phyloP scores from a whole-genome alignment of 1,284 basidiomycete genomes.

The Cutaneotrichosporon sp. region DNA sequence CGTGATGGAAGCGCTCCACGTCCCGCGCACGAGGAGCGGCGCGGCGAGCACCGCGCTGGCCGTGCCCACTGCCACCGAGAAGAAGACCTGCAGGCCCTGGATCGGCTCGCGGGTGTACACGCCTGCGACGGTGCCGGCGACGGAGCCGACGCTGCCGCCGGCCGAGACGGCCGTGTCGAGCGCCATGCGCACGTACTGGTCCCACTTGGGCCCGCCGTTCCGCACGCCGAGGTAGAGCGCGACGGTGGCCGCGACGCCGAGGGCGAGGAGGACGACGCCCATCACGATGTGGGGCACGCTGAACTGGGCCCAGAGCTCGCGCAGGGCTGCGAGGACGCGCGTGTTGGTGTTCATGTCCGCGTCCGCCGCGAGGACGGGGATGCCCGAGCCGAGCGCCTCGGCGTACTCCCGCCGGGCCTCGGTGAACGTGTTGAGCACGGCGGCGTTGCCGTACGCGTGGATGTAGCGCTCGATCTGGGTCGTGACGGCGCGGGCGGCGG shows the following conservation, averaged over 20 bases:
- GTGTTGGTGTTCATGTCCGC: conserved; percentile 60
- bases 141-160: conserved; percentile 27
- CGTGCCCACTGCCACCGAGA: conserved; percentile 31
- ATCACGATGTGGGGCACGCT: conserved; percentile 73
- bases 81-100: conserved; percentile 54
- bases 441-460: conserved; percentile 71
- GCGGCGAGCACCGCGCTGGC: conserved; percentile 43
- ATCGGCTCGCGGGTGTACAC: conserved; percentile 54
- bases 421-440: conserved; percentile 59
- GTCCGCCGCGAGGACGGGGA: conserved; percentile 26
- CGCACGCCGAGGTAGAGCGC: conserved; percentile 51
- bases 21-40: conserved; percentile 22
- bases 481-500: conserved; percentile 72
- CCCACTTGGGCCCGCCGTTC: conserved; percentile 46
- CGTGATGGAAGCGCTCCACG: conserved; percentile 12
- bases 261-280: conserved; percentile 57
- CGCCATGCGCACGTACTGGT: conserved; percentile 46
- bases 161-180: conserved; percentile 38
- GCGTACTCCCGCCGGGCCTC: background rate
- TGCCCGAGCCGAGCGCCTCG: conserved; percentile 4
- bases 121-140: conserved; percentile 40
- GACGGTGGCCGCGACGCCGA: conserved; percentile 47
- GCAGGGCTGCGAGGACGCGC: conserved; percentile 68
- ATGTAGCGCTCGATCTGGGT: conserved; percentile 78
- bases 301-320: conserved; percentile 93